Base-by-base conservation (phyloP, 2,329 filamentous ascomycete species). In the Fonsecaea multimorphosa region DNA sequence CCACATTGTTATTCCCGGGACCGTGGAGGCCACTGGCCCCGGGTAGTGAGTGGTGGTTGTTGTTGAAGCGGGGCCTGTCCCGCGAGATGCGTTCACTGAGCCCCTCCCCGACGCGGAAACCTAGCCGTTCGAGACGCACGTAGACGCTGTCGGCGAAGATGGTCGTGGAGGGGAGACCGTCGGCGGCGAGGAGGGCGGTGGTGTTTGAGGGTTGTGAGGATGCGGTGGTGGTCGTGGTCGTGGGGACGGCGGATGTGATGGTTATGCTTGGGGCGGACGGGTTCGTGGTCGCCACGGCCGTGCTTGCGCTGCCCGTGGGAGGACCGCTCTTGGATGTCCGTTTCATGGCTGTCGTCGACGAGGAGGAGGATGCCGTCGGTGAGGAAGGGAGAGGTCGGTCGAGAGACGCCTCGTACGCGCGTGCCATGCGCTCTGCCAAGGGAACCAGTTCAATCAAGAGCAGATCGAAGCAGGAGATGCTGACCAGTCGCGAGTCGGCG, bases 381-480 rank as follows among this genome's bases (percentile, higher is more conserved):
- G 56, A 9, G 12, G 53, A 56, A 19, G 65, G 59, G 36, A 53
- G 60, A 7, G 68, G 70, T 14, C 63, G 40, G 36, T 72, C 71
- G 24, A 72, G 65, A 14, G 69, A 71, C 12, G 71, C 71, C 63
- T 72, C 71, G 63, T 69, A 72, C 24, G 67, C 58, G 24, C 89
- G 86, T 24, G 92, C 89, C 68, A 98, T 85, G 70, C 95, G 89
- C 78, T 96, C 92, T 4, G 94, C 91, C 83, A 98, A 90, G 44
- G 95, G 95, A 16, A 99, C 95, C 62, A 99, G 87, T 82, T 99
- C 95, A 76, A 98, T 98, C 73, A 99, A 87, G 63, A 99, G 87
- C 73, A 99, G 90, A 79, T 99, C 95, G 73, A 99, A 88, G 77
- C 91, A 93, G 55, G 94, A 95, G 64, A 90, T 87, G 80, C 87